Evolutionary conservation across 257 asterid species (phyloP), one percentile per base, ranked within the genome.

Genomic region (Parsonsia alboflavescens): DNA sequence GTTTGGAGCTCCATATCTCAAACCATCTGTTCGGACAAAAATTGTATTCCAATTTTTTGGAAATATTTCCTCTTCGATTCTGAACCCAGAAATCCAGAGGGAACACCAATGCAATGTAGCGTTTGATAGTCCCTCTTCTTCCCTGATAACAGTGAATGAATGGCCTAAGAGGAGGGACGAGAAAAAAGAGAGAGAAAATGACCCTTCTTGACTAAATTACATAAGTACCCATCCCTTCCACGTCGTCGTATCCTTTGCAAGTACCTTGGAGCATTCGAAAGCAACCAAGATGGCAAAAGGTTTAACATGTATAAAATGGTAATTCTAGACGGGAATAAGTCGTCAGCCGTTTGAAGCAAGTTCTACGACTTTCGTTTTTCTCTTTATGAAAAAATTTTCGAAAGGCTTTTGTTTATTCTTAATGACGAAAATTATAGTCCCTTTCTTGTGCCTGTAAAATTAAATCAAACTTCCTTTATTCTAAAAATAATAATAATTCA

Each of bases 91-190:
- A 62, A 70, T 15, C 68, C 68, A n/a, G 66, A 58, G 72, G 19
- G 10, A 4, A 41, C 53, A 62, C 33, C 42, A 36, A 64, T 28
- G 45, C 36, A 21, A 13, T 24, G 26, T 16, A 65, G 61, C 70
- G 17, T 39, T 65, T 7, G 46, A 63, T 26, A 59, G 36, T 22
- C 62, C 44, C 28, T 7, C 28, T 54, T 24, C 49, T 28, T 50
- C 71, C 75, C 82, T 75, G 80, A 72, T 56, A 66, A 78, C 70
- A 71, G 49, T 67, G 68, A 72, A 75, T 73, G 83, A 75, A 75
- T 68, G 79, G 79, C 77, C 85, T 61, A 76, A 78, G 70, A 79
- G 56, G 53, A 75, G 52, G 79, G 79, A 82, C 12, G 46, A 44
- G 17, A 50, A 64, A n/a, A 33, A 48, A 24, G 24, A 67, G 53